phyloP scores from a whole-genome alignment of 2,329 filamentous ascomycete species.

The Capronia epimyces region DNA sequence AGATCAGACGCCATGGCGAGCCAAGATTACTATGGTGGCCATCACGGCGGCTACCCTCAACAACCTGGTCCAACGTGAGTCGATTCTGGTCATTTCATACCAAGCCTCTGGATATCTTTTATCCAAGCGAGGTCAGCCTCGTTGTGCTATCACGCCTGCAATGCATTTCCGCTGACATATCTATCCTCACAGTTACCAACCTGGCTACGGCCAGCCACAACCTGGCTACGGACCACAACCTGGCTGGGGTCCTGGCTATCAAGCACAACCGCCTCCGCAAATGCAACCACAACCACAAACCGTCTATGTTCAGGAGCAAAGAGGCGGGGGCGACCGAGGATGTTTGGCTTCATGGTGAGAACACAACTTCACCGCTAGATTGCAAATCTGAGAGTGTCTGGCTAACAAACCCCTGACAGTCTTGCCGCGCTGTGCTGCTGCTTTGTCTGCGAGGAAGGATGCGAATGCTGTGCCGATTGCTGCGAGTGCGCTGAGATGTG shows the following conservation, averaged over 20 bases:
- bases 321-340: constrained; percentile 36
- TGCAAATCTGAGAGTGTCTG: neutral
- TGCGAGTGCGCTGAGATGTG: constrained; percentile 43
- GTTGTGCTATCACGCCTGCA: no score
- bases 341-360: constrained; percentile 49
- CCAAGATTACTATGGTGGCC: constrained; percentile 28
- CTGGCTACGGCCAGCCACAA: neutral
- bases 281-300: neutral
- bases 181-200: constrained; percentile 4
- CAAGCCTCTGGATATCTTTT: neutral
- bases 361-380: neutral
- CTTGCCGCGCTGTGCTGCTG: constrained; percentile 57
- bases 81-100: neutral
- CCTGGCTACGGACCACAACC: neutral
- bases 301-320: neutral
- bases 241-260: neutral
- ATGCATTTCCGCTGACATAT: constrained; percentile 7
- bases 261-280: neutral
- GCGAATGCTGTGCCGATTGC: constrained; percentile 60
- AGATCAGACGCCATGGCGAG: constrained; percentile 22
- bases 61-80: constrained; percentile 27
- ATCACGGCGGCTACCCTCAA: constrained; percentile 14
- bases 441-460: constrained; percentile 59
- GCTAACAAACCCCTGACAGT: constrained; percentile 32
- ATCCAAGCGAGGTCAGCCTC: no score